Conservation (phyloP, 2,329 filamentous ascomycete species). For the Calonectria hongkongensis region DNA sequence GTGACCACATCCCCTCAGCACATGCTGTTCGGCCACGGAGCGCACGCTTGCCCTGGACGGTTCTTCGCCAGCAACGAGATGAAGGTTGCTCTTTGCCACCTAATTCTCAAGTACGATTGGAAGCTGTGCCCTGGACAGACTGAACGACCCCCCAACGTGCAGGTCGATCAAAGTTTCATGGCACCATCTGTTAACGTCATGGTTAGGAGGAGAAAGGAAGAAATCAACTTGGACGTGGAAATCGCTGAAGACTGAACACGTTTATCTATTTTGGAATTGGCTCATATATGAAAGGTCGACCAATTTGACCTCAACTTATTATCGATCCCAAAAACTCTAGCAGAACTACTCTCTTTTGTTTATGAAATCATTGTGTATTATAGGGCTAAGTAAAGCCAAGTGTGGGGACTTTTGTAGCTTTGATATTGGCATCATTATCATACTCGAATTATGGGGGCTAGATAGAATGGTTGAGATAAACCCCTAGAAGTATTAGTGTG, state of each 20-base stretch:
- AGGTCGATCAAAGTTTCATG: constrained; percentile 28
- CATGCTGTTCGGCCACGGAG: constrained; percentile 72
- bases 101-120: constrained; percentile 70
- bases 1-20: constrained; percentile 68
- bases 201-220: constrained; percentile 21
- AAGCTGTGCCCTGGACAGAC: constrained; percentile 54
- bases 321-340: too few species aligned
- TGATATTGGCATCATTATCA: too few species aligned
- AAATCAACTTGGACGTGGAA: constrained; percentile 18
- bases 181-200: constrained; percentile 2
- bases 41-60: constrained; percentile 70
- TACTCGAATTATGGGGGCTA: too few species aligned
- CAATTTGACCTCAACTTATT: too few species aligned
- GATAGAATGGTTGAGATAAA: too few species aligned
- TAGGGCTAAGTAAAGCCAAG: too few species aligned
- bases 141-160: constrained; percentile 11
- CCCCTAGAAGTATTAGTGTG: too few species aligned
- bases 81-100: constrained; percentile 69
- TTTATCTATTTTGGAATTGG: too few species aligned
- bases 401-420: too few species aligned
- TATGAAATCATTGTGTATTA: too few species aligned
- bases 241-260: not conserved
- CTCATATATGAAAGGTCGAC: too few species aligned
- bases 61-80: constrained; percentile 72
- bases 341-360: too few species aligned